Conservation (phyloP, 179 eudicot genomes). For the Sideroxylon spinosum region DNA sequence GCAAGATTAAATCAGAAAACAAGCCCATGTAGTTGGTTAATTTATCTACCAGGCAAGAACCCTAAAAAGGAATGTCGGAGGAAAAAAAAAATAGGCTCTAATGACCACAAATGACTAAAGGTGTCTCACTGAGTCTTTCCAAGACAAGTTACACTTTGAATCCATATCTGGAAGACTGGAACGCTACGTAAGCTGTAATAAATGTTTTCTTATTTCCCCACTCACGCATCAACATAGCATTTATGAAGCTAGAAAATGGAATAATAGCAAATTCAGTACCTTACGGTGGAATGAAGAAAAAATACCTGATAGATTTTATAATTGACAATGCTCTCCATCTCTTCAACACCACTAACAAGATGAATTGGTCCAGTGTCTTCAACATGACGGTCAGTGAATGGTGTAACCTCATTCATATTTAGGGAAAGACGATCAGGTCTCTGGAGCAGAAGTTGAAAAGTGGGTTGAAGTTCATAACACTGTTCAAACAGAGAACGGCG, state of each 20-base stretch:
- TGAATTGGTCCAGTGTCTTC: constrained; percentile 60
- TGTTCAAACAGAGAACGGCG: constrained; percentile 91
- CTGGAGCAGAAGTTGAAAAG: constrained; percentile 74
- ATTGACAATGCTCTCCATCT: constrained; percentile 72
- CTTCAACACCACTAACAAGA: constrained; percentile 66
- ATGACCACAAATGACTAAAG: neutral
- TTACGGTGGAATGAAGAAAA: constrained; percentile 7
- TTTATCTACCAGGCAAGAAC: no score
- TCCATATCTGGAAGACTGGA: neutral
- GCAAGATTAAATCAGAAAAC: no score
- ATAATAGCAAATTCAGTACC: neutral
- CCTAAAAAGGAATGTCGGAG: no score
- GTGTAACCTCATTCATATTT: constrained; percentile 50
- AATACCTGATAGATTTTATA: constrained; percentile 57
- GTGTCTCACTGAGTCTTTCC: neutral
- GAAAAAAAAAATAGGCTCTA: neutral
- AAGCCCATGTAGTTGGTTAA: no score
- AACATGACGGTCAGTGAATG: constrained; percentile 67
- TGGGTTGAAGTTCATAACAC: constrained; percentile 90
- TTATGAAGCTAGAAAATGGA: neutral
- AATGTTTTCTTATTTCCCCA: neutral
- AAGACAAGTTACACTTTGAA: neutral
- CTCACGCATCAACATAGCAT: neutral
- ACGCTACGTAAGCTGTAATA: neutral
- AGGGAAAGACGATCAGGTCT: constrained; percentile 82